Conservation (phyloP, 2,329 filamentous ascomycete genomes). For the Dryadomyces quercus-mongolicae region DNA sequence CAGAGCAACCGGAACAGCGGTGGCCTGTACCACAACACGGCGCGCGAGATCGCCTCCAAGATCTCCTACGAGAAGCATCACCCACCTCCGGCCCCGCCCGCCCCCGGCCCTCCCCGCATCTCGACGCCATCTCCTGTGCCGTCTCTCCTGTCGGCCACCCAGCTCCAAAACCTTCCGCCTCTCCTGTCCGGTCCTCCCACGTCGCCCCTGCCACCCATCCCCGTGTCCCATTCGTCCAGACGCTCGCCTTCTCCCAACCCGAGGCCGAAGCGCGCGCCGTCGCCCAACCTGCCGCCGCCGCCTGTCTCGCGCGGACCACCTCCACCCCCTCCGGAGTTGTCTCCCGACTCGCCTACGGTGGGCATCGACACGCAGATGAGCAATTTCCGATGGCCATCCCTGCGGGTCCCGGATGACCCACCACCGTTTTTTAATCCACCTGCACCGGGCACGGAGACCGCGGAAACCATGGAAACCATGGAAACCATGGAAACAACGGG, state of each 20-base stretch:
- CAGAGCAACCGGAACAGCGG: background rate
- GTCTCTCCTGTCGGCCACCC: background rate
- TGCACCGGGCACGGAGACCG: too few relatives aligned
- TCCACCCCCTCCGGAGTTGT: background rate
- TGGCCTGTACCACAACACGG: slow-evolving; percentile 16
- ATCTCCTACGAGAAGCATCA: background rate
- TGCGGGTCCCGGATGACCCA: background rate
- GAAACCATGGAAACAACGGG: too few relatives aligned
- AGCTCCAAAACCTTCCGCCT: background rate
- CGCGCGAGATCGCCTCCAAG: slow-evolving; percentile 12
- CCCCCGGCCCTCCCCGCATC: background rate
- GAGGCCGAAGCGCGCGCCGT: background rate
- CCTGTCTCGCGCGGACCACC: background rate
- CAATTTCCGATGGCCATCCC: background rate
- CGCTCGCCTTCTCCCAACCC: background rate
- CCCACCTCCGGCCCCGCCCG: slow-evolving; percentile 4
- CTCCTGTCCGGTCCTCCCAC: background rate
- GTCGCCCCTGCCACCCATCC: background rate
- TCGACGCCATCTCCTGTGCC: background rate
- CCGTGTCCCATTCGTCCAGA: background rate
- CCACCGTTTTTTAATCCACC: too few relatives aligned
- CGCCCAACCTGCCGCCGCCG: background rate
- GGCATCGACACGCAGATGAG: background rate
- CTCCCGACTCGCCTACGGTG: background rate
- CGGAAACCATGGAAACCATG: too few relatives aligned